Conservation (phyloP, 2,329 filamentous ascomycete species). For the Alternaria sp. region DNA sequence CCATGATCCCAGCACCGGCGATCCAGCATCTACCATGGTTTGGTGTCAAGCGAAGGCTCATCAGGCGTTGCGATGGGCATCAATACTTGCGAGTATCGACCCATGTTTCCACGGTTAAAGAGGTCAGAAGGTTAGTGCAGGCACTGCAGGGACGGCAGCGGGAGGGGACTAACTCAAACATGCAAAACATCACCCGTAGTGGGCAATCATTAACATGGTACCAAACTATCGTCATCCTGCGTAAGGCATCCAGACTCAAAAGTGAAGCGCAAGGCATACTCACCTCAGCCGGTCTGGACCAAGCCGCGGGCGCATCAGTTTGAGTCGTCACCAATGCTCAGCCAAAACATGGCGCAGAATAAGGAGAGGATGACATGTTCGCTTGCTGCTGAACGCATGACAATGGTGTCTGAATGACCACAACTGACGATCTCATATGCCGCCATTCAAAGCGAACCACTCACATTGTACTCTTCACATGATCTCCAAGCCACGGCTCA, state of each 20-base stretch:
- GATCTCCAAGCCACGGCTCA: constrained; percentile 1
- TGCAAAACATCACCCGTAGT: constrained; percentile 35
- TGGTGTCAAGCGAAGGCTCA: constrained; percentile 10
- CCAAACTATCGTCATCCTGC: constrained; percentile 11
- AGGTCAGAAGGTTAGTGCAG: constrained; percentile 9
- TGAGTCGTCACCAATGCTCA: constrained; percentile 4
- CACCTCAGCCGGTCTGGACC: constrained; percentile 8
- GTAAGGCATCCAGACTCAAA: constrained; percentile 15
- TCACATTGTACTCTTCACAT: neutral
- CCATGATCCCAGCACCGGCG: constrained; percentile 16
- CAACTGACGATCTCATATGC: neutral
- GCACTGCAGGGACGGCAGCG: constrained; percentile 9
- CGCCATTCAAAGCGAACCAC: constrained; percentile 6
- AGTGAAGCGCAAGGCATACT: constrained; percentile 19
- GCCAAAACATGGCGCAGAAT: neutral
- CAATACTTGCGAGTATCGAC: constrained; percentile 14
- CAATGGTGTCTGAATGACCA: constrained; percentile 1
- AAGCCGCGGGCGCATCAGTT: constrained; percentile 7
- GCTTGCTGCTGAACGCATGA: constrained; percentile 14
- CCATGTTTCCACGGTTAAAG: constrained; percentile 18
- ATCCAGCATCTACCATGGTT: constrained; percentile 27
- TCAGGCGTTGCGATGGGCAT: constrained; percentile 18
- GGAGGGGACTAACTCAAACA: constrained; percentile 23
- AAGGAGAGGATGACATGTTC: constrained; percentile 2
- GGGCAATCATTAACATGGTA: constrained; percentile 19